phyloP scores from a whole-genome alignment of 441 rosid genomes.

The Euphorbia celastroides region DNA sequence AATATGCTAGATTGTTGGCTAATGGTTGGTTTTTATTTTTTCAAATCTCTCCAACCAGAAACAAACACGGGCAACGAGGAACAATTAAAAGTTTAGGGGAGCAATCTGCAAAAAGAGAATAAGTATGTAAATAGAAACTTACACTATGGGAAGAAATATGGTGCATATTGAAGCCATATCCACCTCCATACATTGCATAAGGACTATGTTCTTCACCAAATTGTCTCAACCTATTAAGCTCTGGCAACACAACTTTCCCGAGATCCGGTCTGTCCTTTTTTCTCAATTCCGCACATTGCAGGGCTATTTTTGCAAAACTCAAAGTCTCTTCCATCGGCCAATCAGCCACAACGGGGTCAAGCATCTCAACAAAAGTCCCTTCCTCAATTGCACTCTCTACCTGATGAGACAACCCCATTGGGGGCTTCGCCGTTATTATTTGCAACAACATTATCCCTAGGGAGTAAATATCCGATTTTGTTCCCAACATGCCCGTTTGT shows the following conservation, averaged over 20 bases:
- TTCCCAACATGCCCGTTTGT: conserved; percentile 50
- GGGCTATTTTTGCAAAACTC: conserved; percentile 50
- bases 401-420: conserved; percentile 56
- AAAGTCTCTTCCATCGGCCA: conserved; percentile 73
- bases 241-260: conserved; percentile 4
- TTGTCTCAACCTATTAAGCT: no score
- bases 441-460: conserved; percentile 72
- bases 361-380: conserved; percentile 39
- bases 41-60: no score
- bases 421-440: conserved; percentile 55
- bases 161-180: no score
- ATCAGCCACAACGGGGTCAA: conserved; percentile 53
- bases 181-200: no score
- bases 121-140: no score
- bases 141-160: no score
- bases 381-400: conserved; percentile 48
- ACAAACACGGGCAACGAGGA: no score
- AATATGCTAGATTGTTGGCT: no score
- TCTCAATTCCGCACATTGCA: conserved; percentile 70
- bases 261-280: conserved; percentile 82
- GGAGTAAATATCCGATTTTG: conserved; percentile 74
- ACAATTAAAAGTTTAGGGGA: no score
- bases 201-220: no score
- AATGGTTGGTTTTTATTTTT: no score
- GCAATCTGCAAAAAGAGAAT: no score